Percentiles rank a stretch among this genome's conserved stretches.
Evolutionary conservation across 352 stramenopile genomes (phyloP).

Genomic region (Saprolegnia diclina): DNA sequence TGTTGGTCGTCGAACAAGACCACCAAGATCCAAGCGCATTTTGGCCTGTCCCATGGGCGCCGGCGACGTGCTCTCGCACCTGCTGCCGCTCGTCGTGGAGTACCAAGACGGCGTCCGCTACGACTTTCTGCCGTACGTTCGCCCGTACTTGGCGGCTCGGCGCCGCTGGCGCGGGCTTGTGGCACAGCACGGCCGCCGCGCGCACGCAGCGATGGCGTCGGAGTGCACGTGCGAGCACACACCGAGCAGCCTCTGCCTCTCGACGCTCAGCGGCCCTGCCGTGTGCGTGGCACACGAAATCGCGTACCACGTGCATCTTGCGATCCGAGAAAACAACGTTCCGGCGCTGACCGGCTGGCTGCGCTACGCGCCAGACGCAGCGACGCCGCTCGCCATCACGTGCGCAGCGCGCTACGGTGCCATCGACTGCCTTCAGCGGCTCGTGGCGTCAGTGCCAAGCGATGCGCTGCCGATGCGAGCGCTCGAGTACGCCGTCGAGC

Average conservation of each 20-base stretch:
- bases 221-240: slow-evolving; percentile 10
- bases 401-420: slow-evolving; percentile 2
- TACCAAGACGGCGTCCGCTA: slow-evolving; percentile 18
- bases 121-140: background rate
- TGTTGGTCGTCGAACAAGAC: too few relatives aligned
- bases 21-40: too few relatives aligned
- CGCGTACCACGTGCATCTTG: background rate
- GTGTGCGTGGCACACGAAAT: background rate
- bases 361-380: background rate
- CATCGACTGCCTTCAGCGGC: background rate
- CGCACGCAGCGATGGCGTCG: background rate
- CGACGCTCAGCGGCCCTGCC: background rate
- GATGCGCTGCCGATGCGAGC: background rate
- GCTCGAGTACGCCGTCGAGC: background rate
- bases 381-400: background rate
- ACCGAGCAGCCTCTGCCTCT: slow-evolving; percentile 3
- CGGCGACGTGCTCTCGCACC: background rate
- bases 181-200: background rate
- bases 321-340: background rate
- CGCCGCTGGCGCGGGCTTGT: background rate
- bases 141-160: background rate
- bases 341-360: background rate
- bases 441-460: background rate
- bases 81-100: slow-evolving; percentile 15
- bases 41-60: too few relatives aligned